A percentile compares a stretch with the other conserved stretches of the same genome.
These are phyloP conservation scores for Trichodelitschia bisporula DNA, from an alignment of 495 filamentous ascomycete species.

Conservation along the genomic window DNA sequence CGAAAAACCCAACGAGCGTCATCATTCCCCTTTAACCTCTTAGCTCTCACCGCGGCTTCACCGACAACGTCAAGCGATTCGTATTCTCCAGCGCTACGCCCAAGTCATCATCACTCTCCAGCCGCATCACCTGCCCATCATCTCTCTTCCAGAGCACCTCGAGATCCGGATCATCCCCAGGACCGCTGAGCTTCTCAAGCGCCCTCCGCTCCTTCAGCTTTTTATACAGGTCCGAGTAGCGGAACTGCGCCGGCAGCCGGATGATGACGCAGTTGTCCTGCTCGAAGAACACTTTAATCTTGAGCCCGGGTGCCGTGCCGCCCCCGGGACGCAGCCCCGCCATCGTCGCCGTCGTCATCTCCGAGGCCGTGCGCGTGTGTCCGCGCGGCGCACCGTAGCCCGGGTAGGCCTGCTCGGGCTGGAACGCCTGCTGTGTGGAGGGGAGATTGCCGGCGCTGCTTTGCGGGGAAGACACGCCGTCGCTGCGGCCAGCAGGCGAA, in stretches of 20 bases:
- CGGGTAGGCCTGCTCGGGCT: slow-evolving; percentile 13
- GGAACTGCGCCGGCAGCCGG: slow-evolving; percentile 58
- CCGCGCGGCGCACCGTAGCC: neutral
- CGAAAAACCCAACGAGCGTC: too few relatives aligned
- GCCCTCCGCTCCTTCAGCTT: slow-evolving; percentile 41
- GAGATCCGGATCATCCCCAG: slow-evolving; percentile 24
- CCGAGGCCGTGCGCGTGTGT: neutral
- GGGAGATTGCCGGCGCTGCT: slow-evolving; percentile 6
- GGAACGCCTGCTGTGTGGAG: slow-evolving; percentile 1
- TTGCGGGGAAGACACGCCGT: slow-evolving; percentile 16
- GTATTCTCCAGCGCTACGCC: slow-evolving; percentile 58
- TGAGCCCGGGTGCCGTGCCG: slow-evolving; percentile 27
- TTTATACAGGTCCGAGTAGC: slow-evolving; percentile 26
- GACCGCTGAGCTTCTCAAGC: slow-evolving; percentile 10
- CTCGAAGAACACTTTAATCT: slow-evolving; percentile 78
- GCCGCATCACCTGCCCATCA: slow-evolving; percentile 47
- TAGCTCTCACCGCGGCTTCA: too few relatives aligned
- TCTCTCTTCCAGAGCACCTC: slow-evolving; percentile 69
- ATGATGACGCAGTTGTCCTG: slow-evolving; percentile 79
- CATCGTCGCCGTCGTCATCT: neutral
- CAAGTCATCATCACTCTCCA: slow-evolving; percentile 60
- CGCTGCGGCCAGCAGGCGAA: slow-evolving; percentile 8
- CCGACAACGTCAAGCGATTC: slow-evolving; percentile 63
- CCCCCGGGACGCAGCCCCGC: slow-evolving; percentile 8
- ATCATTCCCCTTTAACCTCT: too few relatives aligned